These are phyloP conservation scores for Endotrypanum monterogeii DNA, from an alignment of 208 protist genomes.

Conservation along the genomic window DNA sequence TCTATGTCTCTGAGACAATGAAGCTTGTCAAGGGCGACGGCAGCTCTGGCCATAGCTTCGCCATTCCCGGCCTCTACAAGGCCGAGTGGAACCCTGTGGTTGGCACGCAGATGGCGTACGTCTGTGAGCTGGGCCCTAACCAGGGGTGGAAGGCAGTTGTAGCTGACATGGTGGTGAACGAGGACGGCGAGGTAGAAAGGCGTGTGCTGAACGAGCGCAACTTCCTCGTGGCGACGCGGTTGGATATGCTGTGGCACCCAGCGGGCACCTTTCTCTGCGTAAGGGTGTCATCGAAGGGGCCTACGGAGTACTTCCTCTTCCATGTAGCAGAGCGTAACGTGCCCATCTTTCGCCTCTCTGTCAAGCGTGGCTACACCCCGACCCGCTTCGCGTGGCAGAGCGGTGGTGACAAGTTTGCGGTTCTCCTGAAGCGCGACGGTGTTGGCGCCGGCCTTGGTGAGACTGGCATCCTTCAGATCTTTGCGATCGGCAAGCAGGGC, in stretches of 20 bases:
- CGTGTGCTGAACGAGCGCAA: constrained; percentile 78
- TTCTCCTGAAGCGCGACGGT: constrained; percentile 59
- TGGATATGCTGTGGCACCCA: constrained; percentile 91
- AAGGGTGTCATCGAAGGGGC: constrained; percentile 64
- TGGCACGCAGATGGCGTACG: constrained; percentile 79
- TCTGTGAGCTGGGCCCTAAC: constrained; percentile 50
- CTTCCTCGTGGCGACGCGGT: constrained; percentile 71
- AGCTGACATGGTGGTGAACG: constrained; percentile 66
- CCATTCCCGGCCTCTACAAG: constrained; percentile 73
- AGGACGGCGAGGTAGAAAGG: constrained; percentile 76
- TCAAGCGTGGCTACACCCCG: constrained; percentile 71
- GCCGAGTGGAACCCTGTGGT: constrained; percentile 86
- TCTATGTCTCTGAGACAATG: constrained; percentile 85
- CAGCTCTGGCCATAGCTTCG: constrained; percentile 64
- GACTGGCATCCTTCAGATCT: constrained; percentile 73
- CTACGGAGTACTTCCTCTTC: constrained; percentile 85
- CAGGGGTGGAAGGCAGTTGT: constrained; percentile 84
- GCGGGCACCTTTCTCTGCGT: constrained; percentile 82
- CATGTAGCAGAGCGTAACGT: constrained; percentile 62
- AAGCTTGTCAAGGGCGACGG: constrained; percentile 54
- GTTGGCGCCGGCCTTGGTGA: constrained; percentile 50
- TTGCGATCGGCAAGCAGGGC: constrained; percentile 74
- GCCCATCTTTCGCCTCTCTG: constrained; percentile 59
- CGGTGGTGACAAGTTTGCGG: constrained; percentile 78
- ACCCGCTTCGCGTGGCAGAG: constrained; percentile 88